Base-by-base conservation (phyloP, 2,329 filamentous ascomycete genomes). In the Trematosphaeria pertusa region DNA sequence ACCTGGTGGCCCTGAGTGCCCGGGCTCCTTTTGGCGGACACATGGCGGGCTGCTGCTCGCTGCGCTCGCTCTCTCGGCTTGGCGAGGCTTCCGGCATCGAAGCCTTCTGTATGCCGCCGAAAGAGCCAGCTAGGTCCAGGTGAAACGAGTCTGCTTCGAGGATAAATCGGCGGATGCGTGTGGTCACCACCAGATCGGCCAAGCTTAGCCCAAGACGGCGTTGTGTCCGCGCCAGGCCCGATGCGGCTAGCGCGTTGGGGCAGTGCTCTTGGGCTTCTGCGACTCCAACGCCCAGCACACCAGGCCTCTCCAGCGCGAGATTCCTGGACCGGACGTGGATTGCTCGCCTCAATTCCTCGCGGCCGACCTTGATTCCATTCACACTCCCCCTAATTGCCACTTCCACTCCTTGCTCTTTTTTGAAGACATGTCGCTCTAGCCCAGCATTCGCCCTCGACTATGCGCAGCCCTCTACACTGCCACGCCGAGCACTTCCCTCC, bases 101-200 rank as follows among this genome's bases (percentile, higher is more conserved):
- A n/a, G n/a, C n/a, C n/a, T n/a, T n/a, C n/a, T n/a, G 28, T 9
- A 15, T 18, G 20, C 21, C 40, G 19, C 31, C 31, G 17, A 3
- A 15, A 22, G 22, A 14, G 32, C 20, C 15, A 30, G 36, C 9
- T 20, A 21, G 22, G 31, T 46, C 32, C 21, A 33, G 31, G 43
- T 35, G 43, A 46, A 40, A 46, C 43, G 43, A 28, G 14, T 6
- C 24, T 19, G 44, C 32, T 47, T 42, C 44, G 44, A 37, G 44
- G 32, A 12, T 37, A 40, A 33, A 41, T n/a, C 22, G 26, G 20
- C 10, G 15, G 21, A 14, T 17, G 15, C 31, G 15, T n/a, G 31
- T 34, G 14, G 30, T 5, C 6, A 32, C 30, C n/a, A n/a, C n/a
- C n/a, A n/a, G n/a, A n/a, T n/a, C n/a, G n/a, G n/a, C n/a, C n/a